A percentile compares a stretch with the other conserved stretches of the same genome.
Conservation (phyloP, 306 rosid species). For the Cucumis hystrix region DNA sequence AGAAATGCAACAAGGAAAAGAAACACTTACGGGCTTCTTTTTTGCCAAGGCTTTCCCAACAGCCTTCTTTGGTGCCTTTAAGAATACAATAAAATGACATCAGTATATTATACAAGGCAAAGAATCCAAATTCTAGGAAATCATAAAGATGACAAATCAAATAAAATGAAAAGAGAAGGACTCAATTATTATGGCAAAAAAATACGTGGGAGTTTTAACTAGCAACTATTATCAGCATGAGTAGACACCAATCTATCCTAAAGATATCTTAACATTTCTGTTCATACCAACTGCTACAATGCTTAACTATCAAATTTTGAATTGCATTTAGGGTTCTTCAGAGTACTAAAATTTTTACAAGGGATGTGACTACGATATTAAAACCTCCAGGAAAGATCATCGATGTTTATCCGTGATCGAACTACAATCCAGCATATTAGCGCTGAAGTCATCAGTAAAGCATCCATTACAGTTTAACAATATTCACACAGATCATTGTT, state of each 20-base stretch:
- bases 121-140: background rate
- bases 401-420: background rate
- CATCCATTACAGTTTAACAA: too few relatives aligned
- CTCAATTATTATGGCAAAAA: background rate
- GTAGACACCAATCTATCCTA: background rate
- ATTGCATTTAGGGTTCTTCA: background rate
- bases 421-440: background rate
- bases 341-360: background rate
- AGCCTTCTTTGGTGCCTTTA: conserved; percentile 30
- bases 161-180: background rate
- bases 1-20: background rate
- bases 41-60: conserved; percentile 23
- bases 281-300: background rate
- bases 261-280: background rate
- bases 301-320: too few relatives aligned
- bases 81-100: background rate
- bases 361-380: background rate
- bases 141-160: background rate
- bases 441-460: background rate
- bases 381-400: background rate
- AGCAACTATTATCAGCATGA: background rate
- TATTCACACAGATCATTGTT: background rate
- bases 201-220: background rate
- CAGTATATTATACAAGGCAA: background rate
- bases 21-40: conserved; percentile 19